Base-by-base conservation (phyloP, 148 eudicot genomes). In the Silene latifolia region DNA sequence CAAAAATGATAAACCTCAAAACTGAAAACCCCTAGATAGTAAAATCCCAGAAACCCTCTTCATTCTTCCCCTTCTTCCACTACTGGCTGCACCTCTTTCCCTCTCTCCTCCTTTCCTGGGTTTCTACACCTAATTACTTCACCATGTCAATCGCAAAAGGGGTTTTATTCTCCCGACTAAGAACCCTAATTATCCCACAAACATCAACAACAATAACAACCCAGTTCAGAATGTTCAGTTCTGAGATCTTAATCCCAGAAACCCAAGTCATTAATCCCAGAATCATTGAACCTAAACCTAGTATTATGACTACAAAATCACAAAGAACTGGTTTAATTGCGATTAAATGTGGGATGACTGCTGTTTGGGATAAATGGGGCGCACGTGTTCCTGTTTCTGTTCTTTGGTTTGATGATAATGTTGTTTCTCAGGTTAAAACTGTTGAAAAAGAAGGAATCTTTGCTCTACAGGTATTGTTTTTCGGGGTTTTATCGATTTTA, bases 321-420 rank as follows among this genome's bases (percentile, higher is more conserved):
- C 88, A 57, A 62, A 77, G 98, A 66, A 92, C 93, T 12, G 98
- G 98, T 1, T 77, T 83, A 20, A 89, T 95, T 23, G 98, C 93
- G 18, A 81, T 95, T 17, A 95, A 95, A 77, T 95, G 98, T 77
- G 97, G 98, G 63, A 92, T 95, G 98, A 85, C 85, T 61, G 97
- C 93, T 0, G 75, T 90, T 73, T 95, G 98, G 98, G 98, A 95
- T 64, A 95, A 92, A 75, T 95, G 98, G 98, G 98, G 98, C 7
- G 86, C 83, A 3, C 82, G 96, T 62, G 85, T 95, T 81, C 98
- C 98, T 0, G 83, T 90, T 25, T 83, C 90, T 17, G 65, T 95
- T 25, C 91, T 95, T 48, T 92, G 93, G 93, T 39, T 95, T 63
- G 97, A 95, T 63, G 98, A 95, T 61, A 95, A 95, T 72, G 79